These are phyloP conservation scores for Violaceomyces palustris DNA, from an alignment of 1,284 basidiomycete species.

Conservation along the genomic window DNA sequence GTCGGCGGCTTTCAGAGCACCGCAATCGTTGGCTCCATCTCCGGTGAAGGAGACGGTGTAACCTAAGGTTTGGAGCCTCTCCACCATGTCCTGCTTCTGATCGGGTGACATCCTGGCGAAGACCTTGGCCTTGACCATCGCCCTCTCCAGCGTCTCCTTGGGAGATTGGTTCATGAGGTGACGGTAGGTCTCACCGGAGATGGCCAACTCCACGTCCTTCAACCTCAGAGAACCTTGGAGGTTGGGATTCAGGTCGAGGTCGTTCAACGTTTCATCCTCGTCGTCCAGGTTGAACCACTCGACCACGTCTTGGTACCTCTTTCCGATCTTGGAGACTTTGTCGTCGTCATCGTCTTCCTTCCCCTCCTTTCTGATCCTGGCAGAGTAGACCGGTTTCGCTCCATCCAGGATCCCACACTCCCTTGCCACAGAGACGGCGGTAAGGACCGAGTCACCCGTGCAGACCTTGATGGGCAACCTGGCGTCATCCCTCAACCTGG, in stretches of 20 bases:
- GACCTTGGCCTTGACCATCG: conserved; percentile 21
- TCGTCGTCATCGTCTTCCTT: background rate
- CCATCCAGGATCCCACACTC: conserved; percentile 18
- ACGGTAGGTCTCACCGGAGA: conserved; percentile 26
- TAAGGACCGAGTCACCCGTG: conserved; percentile 33
- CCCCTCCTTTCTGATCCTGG: conserved; percentile 5
- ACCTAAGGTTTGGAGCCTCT: conserved; percentile 19
- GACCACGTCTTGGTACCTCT: background rate
- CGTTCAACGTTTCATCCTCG: background rate
- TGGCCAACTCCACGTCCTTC: conserved; percentile 20
- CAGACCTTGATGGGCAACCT: conserved; percentile 29
- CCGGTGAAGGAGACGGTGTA: conserved; percentile 24
- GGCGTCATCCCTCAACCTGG: conserved; percentile 17
- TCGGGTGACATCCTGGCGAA: conserved; percentile 36
- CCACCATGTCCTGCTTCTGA: conserved; percentile 35
- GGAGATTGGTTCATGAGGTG: conserved; percentile 11
- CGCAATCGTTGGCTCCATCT: conserved; percentile 37
- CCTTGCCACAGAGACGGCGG: conserved; percentile 27
- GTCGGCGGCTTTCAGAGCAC: conserved; percentile 32
- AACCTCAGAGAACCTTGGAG: too few relatives aligned
- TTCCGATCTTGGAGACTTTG: background rate
- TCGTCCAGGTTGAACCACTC: conserved; percentile 6
- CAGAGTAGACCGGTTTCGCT: conserved; percentile 11
- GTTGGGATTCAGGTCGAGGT: background rate
- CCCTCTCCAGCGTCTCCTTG: conserved; percentile 21